Base-by-base conservation (phyloP, 176 grass and related monocot genomes). In the Rhipidocladum racemiflorum region DNA sequence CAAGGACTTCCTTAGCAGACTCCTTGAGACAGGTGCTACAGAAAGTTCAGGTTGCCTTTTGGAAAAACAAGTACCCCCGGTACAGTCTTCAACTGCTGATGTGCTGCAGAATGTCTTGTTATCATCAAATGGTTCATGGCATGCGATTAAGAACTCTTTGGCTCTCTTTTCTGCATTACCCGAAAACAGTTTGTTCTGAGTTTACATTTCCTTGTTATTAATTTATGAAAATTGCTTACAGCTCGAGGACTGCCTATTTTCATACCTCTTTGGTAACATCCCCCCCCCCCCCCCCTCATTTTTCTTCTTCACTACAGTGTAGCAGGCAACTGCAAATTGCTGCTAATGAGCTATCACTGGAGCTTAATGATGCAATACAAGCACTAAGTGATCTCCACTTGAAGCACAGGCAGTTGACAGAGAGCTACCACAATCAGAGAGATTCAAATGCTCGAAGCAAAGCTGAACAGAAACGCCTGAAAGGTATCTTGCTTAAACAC, bases 381-480 rank as follows among this genome's bases (percentile, higher is more conserved):
- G 59, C 55, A 64, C 48, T 94, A 27, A 74, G 83, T 92, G 84
- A 91, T 83, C 81, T 97, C 83, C 89, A 97, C 75, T 92, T 92
- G 78, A 91, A 84, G 74, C 95, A 97, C 84, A 89, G 60, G 44
- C 80, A 85, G 60, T 72, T 94, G 62, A 76, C 86, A 80, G 77
- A 77, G 44, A 84, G 82, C 50, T 74, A 86, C 53, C 92, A 91
- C 30, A 81, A 90, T 39, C 84, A 91, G 54, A 88, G 78, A 85
- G 88, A 92, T 80, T 64, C 20, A 1, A 88, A 62, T 83, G 72
- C 80, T 49, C 82, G 48, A 84, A 85, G 81, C 67, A 97, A 85
- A 81, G 88, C 86, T 74, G 86, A 94, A 80, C 88, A 88, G 60
- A 92, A 90, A 92, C 75, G 77, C 24, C 69, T 97, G 25, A 84